Conservation (phyloP, 1,284 basidiomycete genomes). For the Paramarasmius palmivorus region DNA sequence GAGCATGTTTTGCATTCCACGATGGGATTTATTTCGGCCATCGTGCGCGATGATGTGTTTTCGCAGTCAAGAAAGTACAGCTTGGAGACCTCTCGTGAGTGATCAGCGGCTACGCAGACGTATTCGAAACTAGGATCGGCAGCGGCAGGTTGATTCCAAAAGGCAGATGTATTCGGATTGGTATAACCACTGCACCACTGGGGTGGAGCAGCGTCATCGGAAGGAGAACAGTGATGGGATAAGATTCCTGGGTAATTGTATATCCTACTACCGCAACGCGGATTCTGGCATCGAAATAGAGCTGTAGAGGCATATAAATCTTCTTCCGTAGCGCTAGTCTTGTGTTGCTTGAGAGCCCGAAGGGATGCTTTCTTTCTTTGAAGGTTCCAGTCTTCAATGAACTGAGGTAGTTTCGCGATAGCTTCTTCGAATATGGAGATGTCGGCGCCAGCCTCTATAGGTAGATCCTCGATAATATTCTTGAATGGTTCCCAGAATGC, state of each 20-base stretch:
- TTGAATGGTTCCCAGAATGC: background rate
- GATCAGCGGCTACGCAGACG: background rate
- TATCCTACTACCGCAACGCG: background rate
- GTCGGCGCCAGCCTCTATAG: background rate
- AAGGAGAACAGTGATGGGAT: background rate
- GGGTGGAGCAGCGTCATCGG: background rate
- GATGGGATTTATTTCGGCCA: background rate
- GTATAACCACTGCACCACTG: background rate
- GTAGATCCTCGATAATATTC: slow-evolving; percentile 1
- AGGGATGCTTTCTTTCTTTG: background rate
- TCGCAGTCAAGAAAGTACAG: background rate
- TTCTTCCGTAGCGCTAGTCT: background rate
- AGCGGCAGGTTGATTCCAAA: no score
- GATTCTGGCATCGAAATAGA: background rate
- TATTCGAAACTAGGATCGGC: no score
- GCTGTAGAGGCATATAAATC: background rate
- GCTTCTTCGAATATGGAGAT: background rate
- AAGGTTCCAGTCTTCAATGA: background rate
- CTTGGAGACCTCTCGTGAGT: background rate
- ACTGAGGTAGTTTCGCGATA: background rate
- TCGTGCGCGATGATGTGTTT: background rate
- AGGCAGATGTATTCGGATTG: background rate
- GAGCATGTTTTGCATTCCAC: background rate
- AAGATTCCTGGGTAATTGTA: background rate
- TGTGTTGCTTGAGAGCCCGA: background rate